Evolutionary conservation across 768 basidiomycete genomes (phyloP).

Genomic region (Psilocybe cyanescens): DNA sequence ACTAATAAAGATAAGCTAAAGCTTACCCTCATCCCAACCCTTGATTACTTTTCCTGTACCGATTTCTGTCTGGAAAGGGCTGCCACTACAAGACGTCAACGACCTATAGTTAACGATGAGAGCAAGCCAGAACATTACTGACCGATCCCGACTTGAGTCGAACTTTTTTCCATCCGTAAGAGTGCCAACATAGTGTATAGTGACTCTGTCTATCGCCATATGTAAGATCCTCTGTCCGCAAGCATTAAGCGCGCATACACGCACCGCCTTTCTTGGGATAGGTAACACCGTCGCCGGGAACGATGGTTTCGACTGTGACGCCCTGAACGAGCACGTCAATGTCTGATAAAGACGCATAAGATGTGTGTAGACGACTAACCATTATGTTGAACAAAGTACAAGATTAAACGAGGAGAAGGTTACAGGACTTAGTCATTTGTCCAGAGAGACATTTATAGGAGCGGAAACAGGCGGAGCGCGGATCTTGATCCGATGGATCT

Average conservation of each 20-base stretch:
- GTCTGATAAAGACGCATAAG: background rate
- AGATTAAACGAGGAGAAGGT: conserved; percentile 41
- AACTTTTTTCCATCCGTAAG: conserved; percentile 65
- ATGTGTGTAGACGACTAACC: conserved; percentile 17
- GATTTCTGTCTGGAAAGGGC: conserved; percentile 71
- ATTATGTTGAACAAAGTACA: conserved; percentile 17
- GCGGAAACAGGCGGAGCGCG: conserved; percentile 58
- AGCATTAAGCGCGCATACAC: conserved; percentile 31
- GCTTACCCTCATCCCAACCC: conserved; percentile 89
- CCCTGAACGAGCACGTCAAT: conserved; percentile 47
- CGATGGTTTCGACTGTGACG: conserved; percentile 63
- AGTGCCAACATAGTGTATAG: conserved; percentile 82
- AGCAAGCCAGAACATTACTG: conserved; percentile 31
- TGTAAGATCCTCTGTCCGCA: conserved; percentile 18
- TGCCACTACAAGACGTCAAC: conserved; percentile 38
- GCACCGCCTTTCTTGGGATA: conserved; percentile 76
- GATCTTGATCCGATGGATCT: conserved; percentile 75
- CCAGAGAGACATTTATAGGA: conserved; percentile 47
- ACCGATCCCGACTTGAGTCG: conserved; percentile 84
- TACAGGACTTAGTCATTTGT: conserved; percentile 25
- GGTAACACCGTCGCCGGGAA: conserved; percentile 61
- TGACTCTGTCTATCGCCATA: conserved; percentile 59
- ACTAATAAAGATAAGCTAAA: background rate
- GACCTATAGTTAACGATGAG: background rate
- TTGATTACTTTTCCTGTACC: conserved; percentile 85